phyloP scores from a whole-genome alignment of 495 filamentous ascomycete species.

The Neurospora sublineolata region DNA sequence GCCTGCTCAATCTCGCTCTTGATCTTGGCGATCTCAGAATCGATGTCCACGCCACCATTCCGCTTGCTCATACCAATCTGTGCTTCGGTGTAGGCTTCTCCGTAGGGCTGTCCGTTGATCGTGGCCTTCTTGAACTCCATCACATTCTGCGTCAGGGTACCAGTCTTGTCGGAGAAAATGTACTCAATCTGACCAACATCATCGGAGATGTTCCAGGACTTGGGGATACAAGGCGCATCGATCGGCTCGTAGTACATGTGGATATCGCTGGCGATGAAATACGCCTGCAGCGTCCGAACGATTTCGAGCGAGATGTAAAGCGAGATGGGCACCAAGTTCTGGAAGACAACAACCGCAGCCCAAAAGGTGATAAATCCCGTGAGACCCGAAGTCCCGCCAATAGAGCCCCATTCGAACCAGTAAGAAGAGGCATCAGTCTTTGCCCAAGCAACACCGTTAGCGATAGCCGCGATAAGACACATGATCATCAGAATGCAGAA shows the following conservation, averaged over 20 bases:
- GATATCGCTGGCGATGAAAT: constrained; percentile 94
- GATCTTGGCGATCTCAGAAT: constrained; percentile 60
- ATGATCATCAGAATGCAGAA: constrained; percentile 83
- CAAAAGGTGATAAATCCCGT: constrained; percentile 95
- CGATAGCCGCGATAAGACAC: constrained; percentile 76
- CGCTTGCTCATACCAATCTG: constrained; percentile 90
- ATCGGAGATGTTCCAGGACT: constrained; percentile 98
- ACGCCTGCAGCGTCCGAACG: constrained; percentile 80
- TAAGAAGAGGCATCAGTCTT: constrained; percentile 60
- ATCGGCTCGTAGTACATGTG: constrained; percentile 94
- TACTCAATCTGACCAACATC: constrained; percentile 98
- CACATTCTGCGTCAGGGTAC: constrained; percentile 95
- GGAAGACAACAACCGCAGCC: constrained; percentile 87
- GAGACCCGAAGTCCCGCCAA: constrained; percentile 62
- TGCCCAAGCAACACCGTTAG: constrained; percentile 74
- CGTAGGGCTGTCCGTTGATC: constrained; percentile 88
- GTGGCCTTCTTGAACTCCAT: constrained; percentile 99
- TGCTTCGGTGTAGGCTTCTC: constrained; percentile 95
- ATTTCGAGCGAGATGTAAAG: constrained; percentile 97
- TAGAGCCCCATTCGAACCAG: constrained; percentile 80
- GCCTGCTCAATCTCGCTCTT: constrained; percentile 70
- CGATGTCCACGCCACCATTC: constrained; percentile 66
- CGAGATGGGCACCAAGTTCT: constrained; percentile 97
- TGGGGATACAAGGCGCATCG: constrained; percentile 89
- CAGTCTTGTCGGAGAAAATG: constrained; percentile 99